phyloP scores from a whole-genome alignment of 805 yeast species.

The Candida khao-thaluensis region DNA sequence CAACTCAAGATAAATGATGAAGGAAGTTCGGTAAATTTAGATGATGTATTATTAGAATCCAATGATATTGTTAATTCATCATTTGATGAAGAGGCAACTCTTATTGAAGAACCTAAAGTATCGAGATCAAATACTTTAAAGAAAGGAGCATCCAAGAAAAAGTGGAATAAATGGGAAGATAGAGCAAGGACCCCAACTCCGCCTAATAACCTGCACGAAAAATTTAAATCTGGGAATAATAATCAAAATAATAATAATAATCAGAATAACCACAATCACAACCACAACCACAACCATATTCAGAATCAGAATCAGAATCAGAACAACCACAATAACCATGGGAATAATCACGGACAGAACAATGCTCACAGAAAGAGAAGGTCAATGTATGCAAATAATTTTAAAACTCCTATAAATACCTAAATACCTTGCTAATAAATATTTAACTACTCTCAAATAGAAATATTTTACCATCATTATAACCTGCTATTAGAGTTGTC shows the following conservation, averaged over 20 bases:
- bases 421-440: neutral
- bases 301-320: constrained; percentile 10
- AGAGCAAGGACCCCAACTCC: constrained; percentile 29
- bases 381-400: constrained; percentile 29
- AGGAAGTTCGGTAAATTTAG: constrained; percentile 29
- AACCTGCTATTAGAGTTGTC: constrained; percentile 12
- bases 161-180: constrained; percentile 32
- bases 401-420: constrained; percentile 6
- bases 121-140: constrained; percentile 19
- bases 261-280: constrained; percentile 3
- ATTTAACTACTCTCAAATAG: constrained; percentile 13
- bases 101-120: constrained; percentile 18
- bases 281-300: constrained; percentile 7
- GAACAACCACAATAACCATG: constrained; percentile 10
- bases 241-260: constrained; percentile 8
- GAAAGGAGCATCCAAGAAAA: constrained; percentile 24
- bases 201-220: constrained; percentile 11
- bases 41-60: constrained; percentile 33
- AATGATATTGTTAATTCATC: constrained; percentile 31
- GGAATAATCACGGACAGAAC: constrained; percentile 13
- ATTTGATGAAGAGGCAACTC: constrained; percentile 35
- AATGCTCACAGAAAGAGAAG: constrained; percentile 26
- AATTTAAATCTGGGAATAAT: constrained; percentile 5
- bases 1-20: constrained; percentile 20
- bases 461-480: constrained; percentile 15